Percentiles rank a stretch among this genome's conserved stretches.
Conservation (phyloP, 139 green algal species). For the Spirogloea muscicola region DNA sequence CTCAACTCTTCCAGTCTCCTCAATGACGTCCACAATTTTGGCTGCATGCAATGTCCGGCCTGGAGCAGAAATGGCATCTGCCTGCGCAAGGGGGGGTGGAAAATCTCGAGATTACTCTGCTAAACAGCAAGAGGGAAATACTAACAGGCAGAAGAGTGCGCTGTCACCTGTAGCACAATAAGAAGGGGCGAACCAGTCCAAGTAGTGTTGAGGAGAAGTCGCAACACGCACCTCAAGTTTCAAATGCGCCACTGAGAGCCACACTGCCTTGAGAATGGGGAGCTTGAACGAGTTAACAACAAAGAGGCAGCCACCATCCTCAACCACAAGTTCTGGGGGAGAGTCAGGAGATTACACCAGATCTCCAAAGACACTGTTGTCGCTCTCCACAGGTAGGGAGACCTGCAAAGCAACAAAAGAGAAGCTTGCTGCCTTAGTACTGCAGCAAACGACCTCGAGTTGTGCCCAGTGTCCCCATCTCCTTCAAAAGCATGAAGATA, state of each 20-base stretch:
- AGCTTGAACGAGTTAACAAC: conserved; percentile 15
- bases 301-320: background rate
- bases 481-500: too few species aligned
- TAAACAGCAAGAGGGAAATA: too few species aligned
- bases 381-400: too few species aligned
- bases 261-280: conserved; percentile 9
- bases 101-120: too few species aligned
- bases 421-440: background rate
- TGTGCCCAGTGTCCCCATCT: too few species aligned
- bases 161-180: too few species aligned
- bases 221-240: conserved; percentile 10
- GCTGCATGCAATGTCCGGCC: background rate
- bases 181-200: too few species aligned
- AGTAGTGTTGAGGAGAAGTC: too few species aligned
- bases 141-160: too few species aligned
- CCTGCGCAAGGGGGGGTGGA: too few species aligned
- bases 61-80: background rate
- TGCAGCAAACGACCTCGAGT: background rate
- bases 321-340: background rate
- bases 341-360: conserved; percentile 6
- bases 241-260: background rate
- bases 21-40: conserved; percentile 7
- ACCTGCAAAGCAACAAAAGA: background rate
- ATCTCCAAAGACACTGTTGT: conserved; percentile 26
- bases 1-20: background rate